A percentile compares a stretch with the other conserved stretches of the same genome.
Conservation (phyloP, 495 filamentous ascomycete species). For the Talaromyces trachyspermus region DNA sequence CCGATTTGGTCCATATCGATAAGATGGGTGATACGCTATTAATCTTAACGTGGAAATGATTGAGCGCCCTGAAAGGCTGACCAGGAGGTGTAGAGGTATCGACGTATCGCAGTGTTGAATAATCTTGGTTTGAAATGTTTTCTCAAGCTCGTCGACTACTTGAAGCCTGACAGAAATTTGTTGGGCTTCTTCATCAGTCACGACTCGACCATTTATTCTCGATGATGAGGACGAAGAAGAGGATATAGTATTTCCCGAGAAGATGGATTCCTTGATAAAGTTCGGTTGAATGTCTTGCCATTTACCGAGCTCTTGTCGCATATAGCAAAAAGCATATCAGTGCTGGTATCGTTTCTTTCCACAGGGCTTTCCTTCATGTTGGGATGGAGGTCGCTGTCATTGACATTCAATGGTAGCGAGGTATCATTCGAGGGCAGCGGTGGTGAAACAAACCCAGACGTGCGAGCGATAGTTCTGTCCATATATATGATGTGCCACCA, state of each 20-base stretch:
- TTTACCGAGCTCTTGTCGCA: conserved; percentile 1
- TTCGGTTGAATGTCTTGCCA: background rate
- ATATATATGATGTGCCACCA: conserved; percentile 64
- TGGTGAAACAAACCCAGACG: conserved; percentile 42
- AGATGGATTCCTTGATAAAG: conserved; percentile 1
- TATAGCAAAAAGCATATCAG: background rate
- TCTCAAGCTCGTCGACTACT: background rate
- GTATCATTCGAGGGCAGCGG: conserved; percentile 30
- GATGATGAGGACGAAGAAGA: background rate
- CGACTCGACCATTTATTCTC: background rate
- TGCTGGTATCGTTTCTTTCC: conserved; percentile 2
- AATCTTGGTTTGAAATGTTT: background rate
- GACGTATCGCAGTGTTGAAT: background rate
- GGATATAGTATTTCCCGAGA: background rate
- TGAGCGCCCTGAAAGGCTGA: background rate
- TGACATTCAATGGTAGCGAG: conserved; percentile 23
- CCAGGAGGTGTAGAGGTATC: background rate
- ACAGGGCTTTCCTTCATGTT: conserved; percentile 17
- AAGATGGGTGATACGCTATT: background rate
- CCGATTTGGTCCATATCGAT: background rate
- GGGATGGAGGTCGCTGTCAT: conserved; percentile 23
- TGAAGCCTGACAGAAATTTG: background rate
- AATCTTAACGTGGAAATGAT: background rate
- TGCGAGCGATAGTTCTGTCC: conserved; percentile 53
- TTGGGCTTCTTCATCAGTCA: background rate